phyloP scores from a whole-genome alignment of 345 rosid genomes.

The Anacardium occidentale region DNA sequence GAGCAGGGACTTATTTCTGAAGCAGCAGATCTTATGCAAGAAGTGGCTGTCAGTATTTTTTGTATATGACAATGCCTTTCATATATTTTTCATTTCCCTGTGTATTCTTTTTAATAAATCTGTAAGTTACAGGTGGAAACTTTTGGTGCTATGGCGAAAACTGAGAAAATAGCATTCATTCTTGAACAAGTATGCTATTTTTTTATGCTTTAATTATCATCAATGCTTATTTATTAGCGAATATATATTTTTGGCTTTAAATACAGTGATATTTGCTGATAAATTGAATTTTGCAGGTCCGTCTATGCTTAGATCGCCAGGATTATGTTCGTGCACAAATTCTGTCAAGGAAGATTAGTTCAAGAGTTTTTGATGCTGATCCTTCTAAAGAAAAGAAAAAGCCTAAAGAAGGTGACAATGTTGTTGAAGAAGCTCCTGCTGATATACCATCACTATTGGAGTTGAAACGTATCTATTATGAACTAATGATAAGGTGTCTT shows the following conservation, averaged over 20 bases:
- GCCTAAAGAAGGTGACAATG: slow-evolving; percentile 82
- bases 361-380: slow-evolving; percentile 79
- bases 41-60: slow-evolving; percentile 72
- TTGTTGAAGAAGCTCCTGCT: slow-evolving; percentile 92
- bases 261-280: slow-evolving; percentile 6
- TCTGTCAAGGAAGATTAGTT: slow-evolving; percentile 89
- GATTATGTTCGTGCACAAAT: slow-evolving; percentile 94
- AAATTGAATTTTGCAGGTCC: slow-evolving; percentile 50
- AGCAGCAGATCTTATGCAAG: slow-evolving; percentile 99
- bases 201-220: not conserved
- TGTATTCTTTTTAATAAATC: slow-evolving; percentile 36
- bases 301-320: slow-evolving; percentile 83
- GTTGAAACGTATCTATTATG: slow-evolving; percentile 79
- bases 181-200: slow-evolving; percentile 70
- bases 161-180: slow-evolving; percentile 94
- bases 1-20: slow-evolving; percentile 79
- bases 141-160: slow-evolving; percentile 96
- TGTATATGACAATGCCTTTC: not conserved
- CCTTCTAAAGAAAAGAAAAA: slow-evolving; percentile 83
- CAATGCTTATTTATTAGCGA: not conserved
- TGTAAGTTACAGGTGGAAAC: slow-evolving; percentile 73
- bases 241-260: not conserved
- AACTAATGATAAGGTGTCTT: slow-evolving; percentile 79
- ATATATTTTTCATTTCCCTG: not conserved
- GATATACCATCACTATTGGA: slow-evolving; percentile 87